These are phyloP conservation scores for Russula sp. DNA, from an alignment of 768 basidiomycete genomes.

Conservation along the genomic window DNA sequence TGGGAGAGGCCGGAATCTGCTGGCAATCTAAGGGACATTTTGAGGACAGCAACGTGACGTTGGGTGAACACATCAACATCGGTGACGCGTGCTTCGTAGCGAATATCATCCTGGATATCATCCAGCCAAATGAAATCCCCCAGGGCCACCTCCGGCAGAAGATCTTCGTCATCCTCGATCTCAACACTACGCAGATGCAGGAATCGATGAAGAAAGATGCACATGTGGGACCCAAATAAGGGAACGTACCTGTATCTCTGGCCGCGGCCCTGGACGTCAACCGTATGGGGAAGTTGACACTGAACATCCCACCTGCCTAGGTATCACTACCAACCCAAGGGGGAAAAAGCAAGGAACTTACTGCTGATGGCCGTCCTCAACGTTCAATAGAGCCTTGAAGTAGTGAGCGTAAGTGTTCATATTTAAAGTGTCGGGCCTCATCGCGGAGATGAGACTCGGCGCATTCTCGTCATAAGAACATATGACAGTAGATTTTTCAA, in stretches of 20 bases:
- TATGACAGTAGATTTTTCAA: neutral
- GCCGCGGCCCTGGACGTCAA: neutral
- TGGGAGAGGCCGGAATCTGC: conserved; percentile 34
- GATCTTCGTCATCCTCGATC: conserved; percentile 11
- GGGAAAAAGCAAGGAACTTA: conserved; percentile 26
- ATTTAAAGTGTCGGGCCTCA: neutral
- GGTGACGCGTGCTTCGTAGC: conserved; percentile 9
- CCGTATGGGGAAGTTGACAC: neutral
- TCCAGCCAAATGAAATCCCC: conserved; percentile 14
- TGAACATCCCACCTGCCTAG: neutral
- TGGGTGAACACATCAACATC: neutral
- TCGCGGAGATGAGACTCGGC: neutral
- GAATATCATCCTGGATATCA: conserved; percentile 1
- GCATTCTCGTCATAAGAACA: neutral
- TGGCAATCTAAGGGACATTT: conserved; percentile 41
- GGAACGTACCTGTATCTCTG: neutral
- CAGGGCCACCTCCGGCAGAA: conserved; percentile 9
- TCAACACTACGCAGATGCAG: neutral
- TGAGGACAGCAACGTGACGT: conserved; percentile 28
- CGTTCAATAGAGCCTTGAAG: conserved; percentile 7
- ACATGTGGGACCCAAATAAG: neutral
- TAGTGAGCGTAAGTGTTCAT: conserved; percentile 6
- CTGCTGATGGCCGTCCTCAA: conserved; percentile 41
- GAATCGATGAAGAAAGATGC: neutral
- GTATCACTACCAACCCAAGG: conserved; percentile 29